These are phyloP conservation scores for Centaurea solstitialis DNA, from an alignment of 129 eudicot species.

Conservation along the genomic window DNA sequence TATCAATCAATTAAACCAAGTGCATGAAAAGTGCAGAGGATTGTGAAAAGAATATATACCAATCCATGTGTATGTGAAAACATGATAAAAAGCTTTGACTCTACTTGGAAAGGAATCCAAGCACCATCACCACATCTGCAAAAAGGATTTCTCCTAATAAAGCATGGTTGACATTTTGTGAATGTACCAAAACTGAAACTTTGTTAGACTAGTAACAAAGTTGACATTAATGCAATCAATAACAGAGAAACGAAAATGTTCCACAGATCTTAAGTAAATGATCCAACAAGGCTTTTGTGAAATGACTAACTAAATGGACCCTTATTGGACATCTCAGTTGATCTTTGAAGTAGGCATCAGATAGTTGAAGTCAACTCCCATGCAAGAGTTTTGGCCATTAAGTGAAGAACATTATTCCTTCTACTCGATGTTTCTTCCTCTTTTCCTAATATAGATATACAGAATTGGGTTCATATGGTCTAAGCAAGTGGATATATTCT, in stretches of 20 bases:
- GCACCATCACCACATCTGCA: not conserved
- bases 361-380: slow-evolving; percentile 7
- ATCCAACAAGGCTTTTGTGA: not conserved
- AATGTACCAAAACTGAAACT: not conserved
- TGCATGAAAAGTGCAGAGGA: not conserved
- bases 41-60: not conserved
- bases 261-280: not conserved
- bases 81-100: not conserved
- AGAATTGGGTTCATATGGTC: not conserved
- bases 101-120: slow-evolving; percentile 5
- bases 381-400: not conserved
- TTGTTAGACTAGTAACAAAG: not conserved
- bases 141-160: slow-evolving; percentile 1
- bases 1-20: not conserved
- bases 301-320: not conserved
- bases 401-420: not conserved
- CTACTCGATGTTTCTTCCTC: not conserved
- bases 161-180: not conserved
- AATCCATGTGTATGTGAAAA: not conserved
- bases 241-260: not conserved
- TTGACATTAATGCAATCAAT: not conserved
- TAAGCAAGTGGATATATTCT: not conserved
- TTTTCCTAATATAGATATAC: not conserved
- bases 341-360: not conserved
- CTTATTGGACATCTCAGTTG: not conserved